These are phyloP conservation scores for Ogataea pilisensis DNA, from an alignment of 805 yeast species.

Conservation along the genomic window DNA sequence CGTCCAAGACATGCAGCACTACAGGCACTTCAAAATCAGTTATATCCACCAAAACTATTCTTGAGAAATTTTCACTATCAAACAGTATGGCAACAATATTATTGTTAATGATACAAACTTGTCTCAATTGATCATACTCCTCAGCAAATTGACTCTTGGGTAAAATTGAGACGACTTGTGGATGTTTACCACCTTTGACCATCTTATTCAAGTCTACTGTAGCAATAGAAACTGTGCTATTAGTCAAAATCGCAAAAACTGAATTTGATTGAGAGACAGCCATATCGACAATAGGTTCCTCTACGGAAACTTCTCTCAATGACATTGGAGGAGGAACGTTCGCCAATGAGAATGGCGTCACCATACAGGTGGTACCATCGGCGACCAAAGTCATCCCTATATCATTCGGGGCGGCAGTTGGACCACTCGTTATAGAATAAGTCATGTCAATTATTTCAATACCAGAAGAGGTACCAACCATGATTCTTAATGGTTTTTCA, in stretches of 20 bases:
- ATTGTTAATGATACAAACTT: constrained; percentile 54
- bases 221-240: constrained; percentile 43
- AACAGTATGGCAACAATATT: constrained; percentile 51
- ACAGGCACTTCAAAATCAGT: constrained; percentile 38
- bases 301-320: constrained; percentile 58
- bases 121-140: constrained; percentile 51
- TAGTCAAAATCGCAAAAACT: constrained; percentile 52
- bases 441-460: constrained; percentile 68
- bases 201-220: constrained; percentile 41
- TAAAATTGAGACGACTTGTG: constrained; percentile 35
- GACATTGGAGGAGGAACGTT: constrained; percentile 95
- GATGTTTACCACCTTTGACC: constrained; percentile 42
- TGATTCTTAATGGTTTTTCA: constrained; percentile 73
- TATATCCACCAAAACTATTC: constrained; percentile 48
- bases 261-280: constrained; percentile 62
- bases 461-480: constrained; percentile 52
- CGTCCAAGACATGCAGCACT: constrained; percentile 38
- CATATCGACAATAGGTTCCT: constrained; percentile 54
- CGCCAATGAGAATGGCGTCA: constrained; percentile 81
- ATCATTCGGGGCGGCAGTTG: constrained; percentile 64
- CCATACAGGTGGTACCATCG: constrained; percentile 66
- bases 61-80: constrained; percentile 50
- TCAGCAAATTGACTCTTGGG: constrained; percentile 34
- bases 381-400: constrained; percentile 75
- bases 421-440: constrained; percentile 60